A percentile compares a stretch with the other conserved stretches of the same genome.
Evolutionary conservation across 441 rosid species (phyloP).

Genomic region (Gossypium schwendimanii): DNA sequence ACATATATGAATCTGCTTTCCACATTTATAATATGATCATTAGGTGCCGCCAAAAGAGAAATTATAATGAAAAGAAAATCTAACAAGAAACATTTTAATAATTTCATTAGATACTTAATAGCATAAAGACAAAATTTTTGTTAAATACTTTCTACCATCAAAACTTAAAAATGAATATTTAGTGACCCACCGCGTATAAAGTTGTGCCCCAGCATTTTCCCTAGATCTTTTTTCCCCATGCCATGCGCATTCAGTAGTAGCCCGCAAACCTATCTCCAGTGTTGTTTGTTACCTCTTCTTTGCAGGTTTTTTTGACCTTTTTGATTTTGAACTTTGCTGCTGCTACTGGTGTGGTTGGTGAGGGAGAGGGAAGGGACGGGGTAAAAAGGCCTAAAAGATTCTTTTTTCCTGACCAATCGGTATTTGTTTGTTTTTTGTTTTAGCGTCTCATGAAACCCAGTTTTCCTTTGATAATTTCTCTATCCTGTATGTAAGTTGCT

Average conservation of each 20-base stretch:
- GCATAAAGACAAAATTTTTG: too few species aligned
- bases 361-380: background rate
- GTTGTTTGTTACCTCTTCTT: constrained; percentile 26
- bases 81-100: too few species aligned
- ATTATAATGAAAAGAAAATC: too few species aligned
- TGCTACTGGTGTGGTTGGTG: background rate
- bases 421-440: constrained; percentile 29
- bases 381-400: background rate
- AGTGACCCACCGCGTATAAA: too few species aligned
- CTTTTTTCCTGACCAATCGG: constrained; percentile 28
- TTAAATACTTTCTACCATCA: too few species aligned
- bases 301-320: constrained; percentile 44
- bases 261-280: background rate
- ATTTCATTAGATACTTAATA: too few species aligned
- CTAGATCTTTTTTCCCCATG: constrained; percentile 18
- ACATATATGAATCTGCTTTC: too few species aligned
- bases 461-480: constrained; percentile 11
- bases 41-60: too few species aligned
- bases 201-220: background rate
- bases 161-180: too few species aligned
- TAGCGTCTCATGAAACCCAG: constrained; percentile 25
- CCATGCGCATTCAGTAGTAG: too few species aligned
- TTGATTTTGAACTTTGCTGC: constrained; percentile 34
- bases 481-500: constrained; percentile 7
- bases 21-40: too few species aligned